Base-by-base conservation (phyloP, 768 basidiomycete species). In the Russula sp. region DNA sequence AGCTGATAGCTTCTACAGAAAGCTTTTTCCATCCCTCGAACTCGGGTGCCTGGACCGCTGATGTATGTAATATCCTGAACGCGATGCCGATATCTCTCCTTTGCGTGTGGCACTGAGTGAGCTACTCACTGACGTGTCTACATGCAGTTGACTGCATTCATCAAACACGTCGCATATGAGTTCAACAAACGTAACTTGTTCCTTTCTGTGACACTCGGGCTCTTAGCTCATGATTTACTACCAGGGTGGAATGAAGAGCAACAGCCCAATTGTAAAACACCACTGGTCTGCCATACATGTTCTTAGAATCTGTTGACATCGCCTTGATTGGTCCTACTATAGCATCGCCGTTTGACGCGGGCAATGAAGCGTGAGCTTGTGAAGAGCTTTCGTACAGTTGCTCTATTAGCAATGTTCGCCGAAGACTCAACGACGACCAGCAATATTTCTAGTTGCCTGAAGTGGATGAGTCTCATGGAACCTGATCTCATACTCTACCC, bases 21-120 rank as follows among this genome's bases (percentile, higher is more conserved):
- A 87, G 86, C 61, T 94, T 93, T 77, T 96, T 94, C 76, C 93
- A 94, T 72, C 93, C 93, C 0, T 87, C 87, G 11, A 94, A 92
- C 71, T 90, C 90, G 2, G 92, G 92, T 10, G 79, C 82, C 13
- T 94, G 91, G 88, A 91, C 91, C 5, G 76, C 80, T 57, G 87
- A 89, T 77, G 87, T 88, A 75, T 61, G 68, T 26, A 40, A 38
- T 63, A 82, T 75, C 36, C 44, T 71, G 67, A 36, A 63, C 71
- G 16, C 34, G 55, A 46, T 24, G 42, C 55, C 40, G 57, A 16
- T 34, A 18, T 57, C 26, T 34, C 51, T 44, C 44, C 30, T 34
- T 51, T n/a, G 56, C 11, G 55, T 36, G 61, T 40, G 60, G 32
- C n/a, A 14, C 40, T 42, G 57, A 61, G 48, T 48, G 26, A 58